Evolutionary conservation across 306 rosid species (phyloP), one percentile per base, ranked within the genome.

Genomic region (Inga leiocalycina): DNA sequence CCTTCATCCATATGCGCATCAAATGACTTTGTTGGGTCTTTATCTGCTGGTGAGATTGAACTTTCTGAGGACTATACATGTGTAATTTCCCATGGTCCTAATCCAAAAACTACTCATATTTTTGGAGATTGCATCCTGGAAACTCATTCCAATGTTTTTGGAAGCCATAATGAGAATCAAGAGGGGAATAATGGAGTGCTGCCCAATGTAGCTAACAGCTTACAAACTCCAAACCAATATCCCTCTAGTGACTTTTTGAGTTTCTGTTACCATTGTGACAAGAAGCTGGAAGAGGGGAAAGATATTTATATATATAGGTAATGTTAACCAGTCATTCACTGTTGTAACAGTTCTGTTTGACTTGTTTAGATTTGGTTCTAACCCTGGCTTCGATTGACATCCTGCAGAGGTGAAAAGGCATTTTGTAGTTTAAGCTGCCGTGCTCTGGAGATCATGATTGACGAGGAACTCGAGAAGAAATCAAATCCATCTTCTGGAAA

Each of bases 271-370:
- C 88, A 84, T 27, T 95, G 98, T 81, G 82, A 88, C 85, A 95
- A 89, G 88, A 91, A 91, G 74, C 85, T 95, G 43, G 97, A 90
- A 30, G 94, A 88, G 85, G 97, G 92, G 46, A 86, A 93, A 82
- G 98, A 95, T 83, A 95, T 95, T 75, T 95, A 91, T 74, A 95
- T 95, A 22, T 95, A 95, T 88, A 88, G 98, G 98, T 95, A 65
- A 65, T 8, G 86, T 79, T 61, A 71, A 9, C 54, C 46, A 44
- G 37, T 71, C 39, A 71, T 7, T 45, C 20, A 45, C 74, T 62
- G 45, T 75, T 81, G 45, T 19, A 71, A 80, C 17, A 35, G 41
- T 41, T 76, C 7, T 71, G 71, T 45, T 78, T 69, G 10, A 65
- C n/a, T 30, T 76, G 12, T 44, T 43, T 74, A 45, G 51, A 65